phyloP scores from a whole-genome alignment of 2,329 filamentous ascomycete species.

The Fusarium compactum region DNA sequence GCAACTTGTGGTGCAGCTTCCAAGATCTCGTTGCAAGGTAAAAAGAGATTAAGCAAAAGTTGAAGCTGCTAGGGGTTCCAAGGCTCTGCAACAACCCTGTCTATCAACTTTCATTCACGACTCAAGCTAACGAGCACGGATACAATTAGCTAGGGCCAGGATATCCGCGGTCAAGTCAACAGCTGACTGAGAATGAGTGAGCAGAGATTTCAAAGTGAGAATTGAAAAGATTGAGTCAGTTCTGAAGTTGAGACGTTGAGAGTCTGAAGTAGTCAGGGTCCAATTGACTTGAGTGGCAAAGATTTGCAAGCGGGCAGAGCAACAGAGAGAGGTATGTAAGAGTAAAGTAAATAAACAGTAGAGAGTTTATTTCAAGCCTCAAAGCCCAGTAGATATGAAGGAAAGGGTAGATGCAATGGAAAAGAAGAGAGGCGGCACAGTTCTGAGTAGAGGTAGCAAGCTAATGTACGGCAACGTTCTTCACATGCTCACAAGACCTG shows the following conservation, averaged over 20 bases:
- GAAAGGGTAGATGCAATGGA: neutral
- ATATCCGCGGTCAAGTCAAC: slow-evolving; percentile 25
- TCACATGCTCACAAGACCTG: slow-evolving; percentile 45
- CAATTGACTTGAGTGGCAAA: slow-evolving; percentile 2
- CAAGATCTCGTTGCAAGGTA: slow-evolving; percentile 1
- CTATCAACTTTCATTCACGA: slow-evolving; percentile 7
- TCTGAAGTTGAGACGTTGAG: neutral
- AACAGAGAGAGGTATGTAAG: neutral
- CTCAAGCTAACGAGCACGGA: slow-evolving; percentile 30
- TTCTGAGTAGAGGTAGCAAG: neutral
- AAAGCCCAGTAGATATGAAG: slow-evolving; percentile 13
- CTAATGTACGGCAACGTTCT: slow-evolving; percentile 18
- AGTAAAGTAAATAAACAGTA: slow-evolving; percentile 13
- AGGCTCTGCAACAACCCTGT: slow-evolving; percentile 29
- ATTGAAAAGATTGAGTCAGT: neutral
- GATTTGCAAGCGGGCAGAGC: neutral
- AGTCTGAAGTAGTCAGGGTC: neutral
- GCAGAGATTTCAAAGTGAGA: neutral
- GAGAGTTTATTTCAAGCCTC: slow-evolving; percentile 12
- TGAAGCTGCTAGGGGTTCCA: slow-evolving; percentile 24
- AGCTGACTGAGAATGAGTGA: neutral
- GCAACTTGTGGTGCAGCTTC: slow-evolving; percentile 14
- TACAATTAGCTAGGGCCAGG: slow-evolving; percentile 35
- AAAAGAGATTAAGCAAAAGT: slow-evolving; percentile 1
- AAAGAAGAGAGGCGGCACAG: slow-evolving; percentile 12